phyloP scores from a whole-genome alignment of 495 filamentous ascomycete genomes.

The Podospora pseudoanserina region DNA sequence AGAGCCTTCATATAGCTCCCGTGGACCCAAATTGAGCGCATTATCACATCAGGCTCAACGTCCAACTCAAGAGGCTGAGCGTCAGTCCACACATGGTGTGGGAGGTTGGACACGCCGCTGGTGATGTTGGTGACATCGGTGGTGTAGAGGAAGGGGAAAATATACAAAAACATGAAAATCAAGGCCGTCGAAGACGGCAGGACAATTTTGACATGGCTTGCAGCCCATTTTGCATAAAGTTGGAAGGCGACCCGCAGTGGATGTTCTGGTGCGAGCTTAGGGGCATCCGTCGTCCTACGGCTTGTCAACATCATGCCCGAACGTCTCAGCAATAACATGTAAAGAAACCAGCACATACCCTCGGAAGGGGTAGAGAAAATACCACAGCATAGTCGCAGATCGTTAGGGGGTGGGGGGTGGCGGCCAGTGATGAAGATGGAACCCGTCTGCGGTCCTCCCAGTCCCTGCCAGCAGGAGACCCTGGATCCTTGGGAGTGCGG shows the following conservation, averaged over 20 bases:
- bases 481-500: background rate
- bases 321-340: background rate
- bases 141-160: constrained; percentile 64
- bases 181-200: constrained; percentile 62
- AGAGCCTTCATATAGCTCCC: constrained; percentile 68
- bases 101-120: constrained; percentile 57
- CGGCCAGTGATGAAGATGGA: background rate
- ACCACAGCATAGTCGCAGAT: constrained; percentile 51
- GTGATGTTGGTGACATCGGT: constrained; percentile 56
- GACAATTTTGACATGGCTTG: constrained; percentile 62
- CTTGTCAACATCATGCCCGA: constrained; percentile 13
- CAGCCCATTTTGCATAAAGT: constrained; percentile 58
- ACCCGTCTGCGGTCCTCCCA: background rate
- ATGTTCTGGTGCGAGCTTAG: constrained; percentile 55
- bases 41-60: constrained; percentile 50
- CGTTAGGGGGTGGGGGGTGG: background rate
- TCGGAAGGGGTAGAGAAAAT: constrained; percentile 61
- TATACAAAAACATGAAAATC: constrained; percentile 60
- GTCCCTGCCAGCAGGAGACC: constrained; percentile 1
- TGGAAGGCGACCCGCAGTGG: constrained; percentile 58
- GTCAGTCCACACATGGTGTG: constrained; percentile 74
- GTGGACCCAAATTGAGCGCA: constrained; percentile 57
- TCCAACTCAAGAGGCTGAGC: constrained; percentile 52
- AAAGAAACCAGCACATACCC: constrained; percentile 42
- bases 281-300: constrained; percentile 58